Percentiles rank a stretch among this genome's conserved stretches.
Conservation (phyloP, 176 grass and related monocot species). For the Alloteropsis semialata region DNA sequence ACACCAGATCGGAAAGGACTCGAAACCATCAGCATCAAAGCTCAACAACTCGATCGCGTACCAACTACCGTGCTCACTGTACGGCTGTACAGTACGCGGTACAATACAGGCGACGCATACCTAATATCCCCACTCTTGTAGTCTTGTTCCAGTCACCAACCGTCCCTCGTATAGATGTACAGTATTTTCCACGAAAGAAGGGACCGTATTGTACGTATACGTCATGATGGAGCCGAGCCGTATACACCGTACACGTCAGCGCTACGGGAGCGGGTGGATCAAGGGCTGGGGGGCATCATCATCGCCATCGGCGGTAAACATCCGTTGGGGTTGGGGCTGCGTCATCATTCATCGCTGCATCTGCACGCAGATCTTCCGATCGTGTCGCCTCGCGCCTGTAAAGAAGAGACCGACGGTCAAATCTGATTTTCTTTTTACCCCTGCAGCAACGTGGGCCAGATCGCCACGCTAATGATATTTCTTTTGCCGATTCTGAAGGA, state of each 20-base stretch:
- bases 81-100: not conserved
- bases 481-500: no score
- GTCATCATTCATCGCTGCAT: not conserved
- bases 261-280: not conserved
- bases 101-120: not conserved
- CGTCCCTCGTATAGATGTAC: not conserved
- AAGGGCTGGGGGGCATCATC: not conserved
- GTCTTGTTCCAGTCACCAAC: no score
- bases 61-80: not conserved
- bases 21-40: conserved; percentile 8
- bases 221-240: not conserved
- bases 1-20: not conserved
- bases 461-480: no score
- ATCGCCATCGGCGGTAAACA: not conserved
- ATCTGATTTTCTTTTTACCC: not conserved
- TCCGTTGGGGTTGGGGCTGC: not conserved
- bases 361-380: not conserved
- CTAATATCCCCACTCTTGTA: not conserved
- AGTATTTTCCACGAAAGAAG: not conserved
- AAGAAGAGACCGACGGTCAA: not conserved
- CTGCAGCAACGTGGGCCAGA: not conserved
- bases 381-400: not conserved
- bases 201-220: not conserved
- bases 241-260: not conserved
- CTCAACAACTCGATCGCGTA: not conserved